These are phyloP conservation scores for Aspergillus fumigatus DNA, from an alignment of 2,329 filamentous ascomycete species.

Conservation along the genomic window DNA sequence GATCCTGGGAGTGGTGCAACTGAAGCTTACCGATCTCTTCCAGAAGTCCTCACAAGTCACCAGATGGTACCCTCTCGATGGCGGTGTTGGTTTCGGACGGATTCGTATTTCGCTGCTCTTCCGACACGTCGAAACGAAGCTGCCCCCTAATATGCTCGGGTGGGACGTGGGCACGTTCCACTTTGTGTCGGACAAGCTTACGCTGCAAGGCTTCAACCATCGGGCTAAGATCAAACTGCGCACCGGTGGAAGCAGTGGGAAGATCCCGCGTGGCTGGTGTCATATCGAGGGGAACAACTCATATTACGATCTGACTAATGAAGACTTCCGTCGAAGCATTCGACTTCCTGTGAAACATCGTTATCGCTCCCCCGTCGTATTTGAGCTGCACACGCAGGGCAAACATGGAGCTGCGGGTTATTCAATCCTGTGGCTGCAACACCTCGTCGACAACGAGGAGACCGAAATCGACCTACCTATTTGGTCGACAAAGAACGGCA, in stretches of 20 bases:
- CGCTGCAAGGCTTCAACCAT: slow-evolving; percentile 58
- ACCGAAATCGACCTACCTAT: slow-evolving; percentile 80
- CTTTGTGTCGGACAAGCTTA: slow-evolving; percentile 68
- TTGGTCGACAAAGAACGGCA: slow-evolving; percentile 72
- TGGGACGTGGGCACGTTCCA: slow-evolving; percentile 97
- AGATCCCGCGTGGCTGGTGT: slow-evolving; percentile 62
- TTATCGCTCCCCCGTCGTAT: slow-evolving; percentile 82
- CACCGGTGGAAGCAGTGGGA: slow-evolving; percentile 78
- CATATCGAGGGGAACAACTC: slow-evolving; percentile 56
- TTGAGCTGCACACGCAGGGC: slow-evolving; percentile 71
- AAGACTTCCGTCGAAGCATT: slow-evolving; percentile 51
- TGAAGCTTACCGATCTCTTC: slow-evolving; percentile 84
- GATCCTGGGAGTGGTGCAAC: slow-evolving; percentile 83
- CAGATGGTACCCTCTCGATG: slow-evolving; percentile 93
- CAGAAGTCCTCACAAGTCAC: slow-evolving; percentile 82
- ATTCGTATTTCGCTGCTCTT: slow-evolving; percentile 85
- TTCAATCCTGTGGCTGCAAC: slow-evolving; percentile 79
- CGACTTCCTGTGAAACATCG: slow-evolving; percentile 84
- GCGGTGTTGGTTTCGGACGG: slow-evolving; percentile 86
- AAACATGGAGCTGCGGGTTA: slow-evolving; percentile 70
- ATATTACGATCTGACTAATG: slow-evolving; percentile 54
- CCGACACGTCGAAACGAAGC: slow-evolving; percentile 77
- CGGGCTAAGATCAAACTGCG: slow-evolving; percentile 67
- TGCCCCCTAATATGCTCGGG: slow-evolving; percentile 80
- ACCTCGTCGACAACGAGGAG: slow-evolving; percentile 75